These are phyloP conservation scores for Suillus plorans DNA, from an alignment of 768 basidiomycete genomes.

Conservation along the genomic window DNA sequence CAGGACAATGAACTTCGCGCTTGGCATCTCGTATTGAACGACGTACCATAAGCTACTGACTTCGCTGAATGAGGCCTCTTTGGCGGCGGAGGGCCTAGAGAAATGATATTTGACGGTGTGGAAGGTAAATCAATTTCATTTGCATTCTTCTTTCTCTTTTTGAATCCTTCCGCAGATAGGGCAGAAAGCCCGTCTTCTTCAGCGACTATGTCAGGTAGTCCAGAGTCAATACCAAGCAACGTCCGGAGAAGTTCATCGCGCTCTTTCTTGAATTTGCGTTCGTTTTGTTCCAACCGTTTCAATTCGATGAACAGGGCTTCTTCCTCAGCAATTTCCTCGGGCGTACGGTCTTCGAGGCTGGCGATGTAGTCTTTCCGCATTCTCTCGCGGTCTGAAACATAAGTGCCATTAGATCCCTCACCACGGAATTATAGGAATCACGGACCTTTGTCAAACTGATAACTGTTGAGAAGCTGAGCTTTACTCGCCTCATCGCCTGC, in stretches of 20 bases:
- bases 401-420: neutral
- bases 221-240: conserved; percentile 84
- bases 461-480: conserved; percentile 63
- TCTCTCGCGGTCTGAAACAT: conserved; percentile 70
- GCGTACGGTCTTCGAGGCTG: conserved; percentile 85
- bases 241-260: conserved; percentile 85
- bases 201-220: conserved; percentile 67
- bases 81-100: conserved; percentile 36
- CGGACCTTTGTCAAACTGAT: conserved; percentile 87
- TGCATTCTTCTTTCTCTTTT: conserved; percentile 51
- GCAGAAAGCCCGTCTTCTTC: conserved; percentile 59
- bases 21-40: neutral
- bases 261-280: conserved; percentile 83
- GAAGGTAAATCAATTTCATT: conserved; percentile 34
- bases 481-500: conserved; percentile 76
- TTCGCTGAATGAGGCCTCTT: conserved; percentile 47
- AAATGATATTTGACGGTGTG: conserved; percentile 36
- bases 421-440: neutral
- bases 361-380: conserved; percentile 85
- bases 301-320: conserved; percentile 92
- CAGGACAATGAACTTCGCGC: conserved; percentile 15
- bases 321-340: conserved; percentile 90
- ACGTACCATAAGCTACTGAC: conserved; percentile 58
- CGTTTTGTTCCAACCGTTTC: conserved; percentile 92
- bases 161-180: conserved; percentile 45